Conservation (phyloP, 371 early-diverging fungal species). For the Mortierella sp. region DNA sequence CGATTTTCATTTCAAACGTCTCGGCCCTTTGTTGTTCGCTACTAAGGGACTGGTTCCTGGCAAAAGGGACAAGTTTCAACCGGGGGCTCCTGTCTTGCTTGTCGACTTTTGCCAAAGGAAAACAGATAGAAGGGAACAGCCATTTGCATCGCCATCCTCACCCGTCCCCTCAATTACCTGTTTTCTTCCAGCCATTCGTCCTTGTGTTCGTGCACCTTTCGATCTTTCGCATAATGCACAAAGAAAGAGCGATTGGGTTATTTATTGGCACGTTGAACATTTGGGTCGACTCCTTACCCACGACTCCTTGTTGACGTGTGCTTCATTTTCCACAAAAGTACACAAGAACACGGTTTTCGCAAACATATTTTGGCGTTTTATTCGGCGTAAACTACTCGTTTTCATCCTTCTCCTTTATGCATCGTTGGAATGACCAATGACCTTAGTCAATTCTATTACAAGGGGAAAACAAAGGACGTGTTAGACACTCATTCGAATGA, state of each 20-base stretch:
- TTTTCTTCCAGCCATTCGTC: background rate
- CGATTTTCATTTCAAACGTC: background rate
- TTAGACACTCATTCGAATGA: background rate
- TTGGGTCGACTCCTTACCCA: background rate
- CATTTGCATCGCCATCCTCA: background rate
- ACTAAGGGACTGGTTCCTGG: constrained; percentile 17
- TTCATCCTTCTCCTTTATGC: constrained; percentile 29
- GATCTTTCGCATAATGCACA: too few relatives aligned
- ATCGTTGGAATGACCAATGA: constrained; percentile 78
- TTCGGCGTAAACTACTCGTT: background rate
- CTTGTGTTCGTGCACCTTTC: too few relatives aligned
- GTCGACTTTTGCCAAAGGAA: background rate
- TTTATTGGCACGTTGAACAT: background rate
- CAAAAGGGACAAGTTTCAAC: constrained; percentile 28
- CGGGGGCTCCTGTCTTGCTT: background rate
- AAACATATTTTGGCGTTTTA: constrained; percentile 16
- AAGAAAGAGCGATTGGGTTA: too few relatives aligned
- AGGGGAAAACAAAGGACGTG: background rate
- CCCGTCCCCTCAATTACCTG: background rate
- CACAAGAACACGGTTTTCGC: constrained; percentile 1
- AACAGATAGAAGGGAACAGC: background rate
- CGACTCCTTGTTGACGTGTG: background rate
- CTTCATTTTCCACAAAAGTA: background rate
- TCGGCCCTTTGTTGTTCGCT: constrained; percentile 3
- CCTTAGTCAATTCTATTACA: constrained; percentile 68